Percentiles rank a stretch among this genome's conserved stretches.
These are phyloP conservation scores for Datisca glomerata DNA, from an alignment of 306 rosid genomes.

Conservation along the genomic window DNA sequence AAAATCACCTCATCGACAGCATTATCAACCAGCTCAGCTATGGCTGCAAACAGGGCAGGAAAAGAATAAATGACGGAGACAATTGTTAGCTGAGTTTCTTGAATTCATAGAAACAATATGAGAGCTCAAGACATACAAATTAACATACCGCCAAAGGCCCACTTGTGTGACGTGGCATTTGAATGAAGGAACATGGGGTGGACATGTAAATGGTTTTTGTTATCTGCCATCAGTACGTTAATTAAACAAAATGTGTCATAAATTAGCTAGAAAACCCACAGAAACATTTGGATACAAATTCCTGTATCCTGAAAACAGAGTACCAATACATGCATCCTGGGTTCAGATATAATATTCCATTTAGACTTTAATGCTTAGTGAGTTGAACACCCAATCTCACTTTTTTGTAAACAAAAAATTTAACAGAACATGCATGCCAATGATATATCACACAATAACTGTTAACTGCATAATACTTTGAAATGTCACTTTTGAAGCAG, in stretches of 20 bases:
- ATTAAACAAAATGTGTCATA: too few species aligned
- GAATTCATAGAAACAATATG: conserved; percentile 4
- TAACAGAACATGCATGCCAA: conserved; percentile 12
- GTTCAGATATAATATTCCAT: too few species aligned
- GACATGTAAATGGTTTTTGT: conserved; percentile 51
- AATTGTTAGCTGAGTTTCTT: conserved; percentile 1
- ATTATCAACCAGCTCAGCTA: conserved; percentile 91
- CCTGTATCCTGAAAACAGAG: too few species aligned
- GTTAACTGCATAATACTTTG: conserved; percentile 43
- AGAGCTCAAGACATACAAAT: background rate
- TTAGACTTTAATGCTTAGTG: too few species aligned
- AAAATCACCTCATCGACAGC: conserved; percentile 78
- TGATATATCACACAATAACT: conserved; percentile 9
- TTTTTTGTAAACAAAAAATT: too few species aligned
- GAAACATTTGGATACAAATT: too few species aligned
- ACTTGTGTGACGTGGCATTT: conserved; percentile 95
- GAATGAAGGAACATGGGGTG: conserved; percentile 93
- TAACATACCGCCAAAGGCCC: conserved; percentile 92
- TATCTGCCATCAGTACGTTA: conserved; percentile 33
- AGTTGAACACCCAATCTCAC: too few species aligned
- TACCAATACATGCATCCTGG: too few species aligned
- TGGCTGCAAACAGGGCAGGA: conserved; percentile 38
- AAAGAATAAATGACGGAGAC: background rate
- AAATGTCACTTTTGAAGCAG: conserved; percentile 33
- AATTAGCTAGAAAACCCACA: background rate